These are phyloP conservation scores for Solanum chaucha DNA, from an alignment of 257 asterid genomes.

Conservation along the genomic window DNA sequence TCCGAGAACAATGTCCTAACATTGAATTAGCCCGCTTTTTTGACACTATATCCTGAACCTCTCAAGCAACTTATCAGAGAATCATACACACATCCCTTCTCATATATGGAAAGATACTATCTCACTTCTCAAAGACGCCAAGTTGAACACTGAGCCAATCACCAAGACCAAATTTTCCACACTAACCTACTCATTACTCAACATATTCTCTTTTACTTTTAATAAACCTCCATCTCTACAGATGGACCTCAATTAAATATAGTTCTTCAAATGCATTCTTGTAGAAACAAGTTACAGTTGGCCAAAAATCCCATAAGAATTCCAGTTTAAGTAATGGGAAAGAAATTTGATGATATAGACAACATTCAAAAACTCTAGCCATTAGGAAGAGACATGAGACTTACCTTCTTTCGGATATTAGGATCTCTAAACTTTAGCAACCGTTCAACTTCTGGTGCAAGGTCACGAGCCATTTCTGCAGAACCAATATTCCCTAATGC, in stretches of 20 bases:
- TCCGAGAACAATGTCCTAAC: background rate
- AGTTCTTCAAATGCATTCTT: background rate
- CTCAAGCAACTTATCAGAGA: background rate
- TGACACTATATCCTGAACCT: background rate
- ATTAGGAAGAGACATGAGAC: slow-evolving; percentile 1
- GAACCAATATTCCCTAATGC: slow-evolving; percentile 96
- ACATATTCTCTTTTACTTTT: background rate
- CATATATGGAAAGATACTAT: background rate
- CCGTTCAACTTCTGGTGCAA: slow-evolving; percentile 97
- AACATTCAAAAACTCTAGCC: background rate
- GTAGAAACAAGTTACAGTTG: background rate
- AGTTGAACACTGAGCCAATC: background rate
- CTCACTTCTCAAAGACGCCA: background rate
- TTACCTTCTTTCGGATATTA: slow-evolving; percentile 90
- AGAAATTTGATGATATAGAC: background rate
- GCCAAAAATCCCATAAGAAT: background rate
- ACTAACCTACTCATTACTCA: background rate
- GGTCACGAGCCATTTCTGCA: slow-evolving; percentile 99
- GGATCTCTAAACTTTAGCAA: slow-evolving; percentile 95
- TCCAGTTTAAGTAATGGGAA: background rate
- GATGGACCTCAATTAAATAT: background rate
- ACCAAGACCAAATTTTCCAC: background rate
- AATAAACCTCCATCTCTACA: background rate
- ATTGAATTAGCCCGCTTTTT: background rate
- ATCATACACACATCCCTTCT: background rate